phyloP scores from a whole-genome alignment of 2,329 filamentous ascomycete species.

The Colletotrichum sp. region DNA sequence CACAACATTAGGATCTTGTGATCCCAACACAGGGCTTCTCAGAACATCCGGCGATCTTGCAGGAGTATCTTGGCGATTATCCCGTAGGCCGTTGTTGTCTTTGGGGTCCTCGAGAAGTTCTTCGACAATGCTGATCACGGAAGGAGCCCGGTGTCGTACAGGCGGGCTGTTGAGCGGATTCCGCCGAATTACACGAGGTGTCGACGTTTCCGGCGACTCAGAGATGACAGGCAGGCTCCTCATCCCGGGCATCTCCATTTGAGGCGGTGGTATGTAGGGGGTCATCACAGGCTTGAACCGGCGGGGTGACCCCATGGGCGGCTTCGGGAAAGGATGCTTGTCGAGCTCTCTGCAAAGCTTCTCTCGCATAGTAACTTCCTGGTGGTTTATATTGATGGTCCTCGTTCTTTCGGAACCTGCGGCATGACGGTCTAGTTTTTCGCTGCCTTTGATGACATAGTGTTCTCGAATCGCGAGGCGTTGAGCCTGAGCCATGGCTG shows the following conservation, averaged over 20 bases:
- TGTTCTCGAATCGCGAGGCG: background rate
- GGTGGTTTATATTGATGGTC: constrained; percentile 2
- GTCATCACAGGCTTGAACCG: background rate
- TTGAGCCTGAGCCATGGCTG: background rate
- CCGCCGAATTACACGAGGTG: background rate
- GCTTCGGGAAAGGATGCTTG: background rate
- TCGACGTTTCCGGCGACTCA: background rate
- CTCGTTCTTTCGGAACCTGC: background rate
- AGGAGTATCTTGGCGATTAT: constrained; percentile 4
- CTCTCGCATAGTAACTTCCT: constrained; percentile 10
- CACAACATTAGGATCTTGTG: background rate
- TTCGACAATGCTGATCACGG: background rate
- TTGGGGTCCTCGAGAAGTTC: background rate
- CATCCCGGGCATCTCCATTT: background rate
- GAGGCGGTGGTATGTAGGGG: background rate
- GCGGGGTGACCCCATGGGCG: constrained; percentile 3
- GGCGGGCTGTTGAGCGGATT: background rate
- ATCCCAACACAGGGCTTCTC: background rate
- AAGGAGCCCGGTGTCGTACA: background rate
- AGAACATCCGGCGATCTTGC: constrained; percentile 4
- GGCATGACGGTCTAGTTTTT: background rate
- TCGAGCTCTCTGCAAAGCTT: constrained; percentile 1
- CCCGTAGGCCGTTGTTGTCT: background rate
- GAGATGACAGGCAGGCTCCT: background rate
- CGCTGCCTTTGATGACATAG: constrained; percentile 3